phyloP scores from a whole-genome alignment of 2,329 filamentous ascomycete species.

The Sporothrix schenckii region DNA sequence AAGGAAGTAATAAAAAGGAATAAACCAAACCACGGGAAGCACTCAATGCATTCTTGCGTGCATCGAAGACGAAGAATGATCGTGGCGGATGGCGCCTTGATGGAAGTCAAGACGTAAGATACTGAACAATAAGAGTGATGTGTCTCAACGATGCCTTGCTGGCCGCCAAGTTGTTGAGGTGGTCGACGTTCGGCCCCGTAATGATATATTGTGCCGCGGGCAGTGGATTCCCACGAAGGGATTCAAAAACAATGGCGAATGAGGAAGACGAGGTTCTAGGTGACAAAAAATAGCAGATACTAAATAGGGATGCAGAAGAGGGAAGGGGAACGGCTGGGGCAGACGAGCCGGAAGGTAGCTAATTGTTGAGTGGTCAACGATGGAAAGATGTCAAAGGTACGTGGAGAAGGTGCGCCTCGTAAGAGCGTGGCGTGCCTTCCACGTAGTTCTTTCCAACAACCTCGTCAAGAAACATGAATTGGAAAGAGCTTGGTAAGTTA shows the following conservation, averaged over 20 bases:
- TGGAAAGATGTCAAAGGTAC: background rate
- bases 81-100: background rate
- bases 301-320: slow-evolving; percentile 11
- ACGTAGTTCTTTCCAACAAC: background rate
- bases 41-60: background rate
- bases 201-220: slow-evolving; percentile 13
- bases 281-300: background rate
- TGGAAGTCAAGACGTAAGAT: slow-evolving; percentile 12
- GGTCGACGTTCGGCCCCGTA: background rate
- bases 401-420: slow-evolving; percentile 6
- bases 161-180: background rate
- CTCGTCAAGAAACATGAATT: background rate
- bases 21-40: slow-evolving; percentile 9
- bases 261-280: background rate
- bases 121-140: slow-evolving; percentile 27
- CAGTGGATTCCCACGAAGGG: slow-evolving; percentile 3
- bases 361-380: slow-evolving; percentile 24
- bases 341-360: background rate
- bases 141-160: background rate
- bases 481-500: background rate
- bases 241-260: slow-evolving; percentile 13
- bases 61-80: background rate
- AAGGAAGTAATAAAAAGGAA: background rate
- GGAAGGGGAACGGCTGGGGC: background rate
- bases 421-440: background rate